phyloP scores from a whole-genome alignment of 2,329 filamentous ascomycete genomes.

The Curvularia spicifera region DNA sequence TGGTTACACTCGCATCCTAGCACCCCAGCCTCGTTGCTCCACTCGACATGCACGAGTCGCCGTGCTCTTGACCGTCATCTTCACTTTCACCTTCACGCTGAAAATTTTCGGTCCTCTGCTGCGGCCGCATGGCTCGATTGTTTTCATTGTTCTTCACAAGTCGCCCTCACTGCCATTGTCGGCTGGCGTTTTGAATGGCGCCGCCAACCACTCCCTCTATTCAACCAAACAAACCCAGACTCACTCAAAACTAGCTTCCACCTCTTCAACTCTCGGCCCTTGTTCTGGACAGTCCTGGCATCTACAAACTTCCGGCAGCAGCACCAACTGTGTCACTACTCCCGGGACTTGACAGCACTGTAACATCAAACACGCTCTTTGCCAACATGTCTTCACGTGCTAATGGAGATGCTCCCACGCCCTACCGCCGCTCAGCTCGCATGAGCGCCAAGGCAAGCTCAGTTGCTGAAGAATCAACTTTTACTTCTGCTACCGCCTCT shows the following conservation, averaged over 20 bases:
- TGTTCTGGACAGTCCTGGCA: background rate
- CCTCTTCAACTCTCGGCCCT: background rate
- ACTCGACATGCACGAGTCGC: constrained; percentile 10
- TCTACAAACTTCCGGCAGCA: background rate
- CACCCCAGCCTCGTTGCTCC: constrained; percentile 8
- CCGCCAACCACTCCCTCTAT: background rate
- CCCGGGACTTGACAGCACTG: background rate
- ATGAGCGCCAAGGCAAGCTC: constrained; percentile 37
- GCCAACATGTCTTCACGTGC: constrained; percentile 32
- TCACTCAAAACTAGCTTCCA: constrained; percentile 5
- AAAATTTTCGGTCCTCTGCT: constrained; percentile 7
- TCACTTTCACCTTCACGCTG: constrained; percentile 12
- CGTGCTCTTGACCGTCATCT: constrained; percentile 8
- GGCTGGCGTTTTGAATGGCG: background rate
- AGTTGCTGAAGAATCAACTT: constrained; percentile 31
- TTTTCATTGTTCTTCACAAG: constrained; percentile 14
- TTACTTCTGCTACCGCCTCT: constrained; percentile 27
- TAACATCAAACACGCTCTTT: background rate
- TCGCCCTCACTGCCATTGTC: constrained; percentile 2
- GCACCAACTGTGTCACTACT: background rate
- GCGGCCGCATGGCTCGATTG: constrained; percentile 2
- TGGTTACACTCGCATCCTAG: constrained; percentile 12
- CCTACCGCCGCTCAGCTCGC: constrained; percentile 40
- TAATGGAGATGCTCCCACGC: constrained; percentile 35
- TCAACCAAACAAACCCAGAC: constrained; percentile 7